Percentiles rank a stretch among this genome's conserved stretches.
These are phyloP conservation scores for Saccharomyces pastorianus DNA, from an alignment of 1,139 yeast species.

Conservation along the genomic window DNA sequence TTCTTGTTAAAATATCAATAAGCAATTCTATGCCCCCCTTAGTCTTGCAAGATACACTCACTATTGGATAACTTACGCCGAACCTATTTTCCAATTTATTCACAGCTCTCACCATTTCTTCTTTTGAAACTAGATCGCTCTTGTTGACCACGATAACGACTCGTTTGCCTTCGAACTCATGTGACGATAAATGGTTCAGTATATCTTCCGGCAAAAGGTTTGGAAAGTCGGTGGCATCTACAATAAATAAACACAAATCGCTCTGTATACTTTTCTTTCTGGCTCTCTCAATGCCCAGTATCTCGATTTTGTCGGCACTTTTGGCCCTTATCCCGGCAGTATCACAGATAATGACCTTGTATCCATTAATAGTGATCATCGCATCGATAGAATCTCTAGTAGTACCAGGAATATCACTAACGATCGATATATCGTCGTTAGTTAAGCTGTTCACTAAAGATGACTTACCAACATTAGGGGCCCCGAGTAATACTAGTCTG, in stretches of 20 bases:
- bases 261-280: constrained; percentile 48
- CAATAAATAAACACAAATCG: constrained; percentile 51
- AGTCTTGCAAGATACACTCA: constrained; percentile 51
- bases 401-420: constrained; percentile 87
- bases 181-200: not conserved
- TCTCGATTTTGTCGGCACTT: constrained; percentile 54
- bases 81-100: not conserved
- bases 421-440: constrained; percentile 80
- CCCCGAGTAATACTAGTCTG: constrained; percentile 67
- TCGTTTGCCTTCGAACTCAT: constrained; percentile 7
- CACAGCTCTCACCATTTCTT: constrained; percentile 3
- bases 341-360: constrained; percentile 75
- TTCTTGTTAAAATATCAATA: constrained; percentile 32
- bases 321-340: constrained; percentile 81
- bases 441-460: constrained; percentile 72
- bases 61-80: constrained; percentile 24
- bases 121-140: constrained; percentile 43
- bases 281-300: constrained; percentile 78
- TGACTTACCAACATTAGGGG: constrained; percentile 96
- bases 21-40: constrained; percentile 50
- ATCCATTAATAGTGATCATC: constrained; percentile 75
- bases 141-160: constrained; percentile 50
- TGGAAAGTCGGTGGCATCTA: constrained; percentile 28
- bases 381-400: constrained; percentile 85
- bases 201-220: not conserved